Percentiles rank a stretch among this genome's conserved stretches.
Evolutionary conservation across 1,284 basidiomycete genomes (phyloP).

Genomic region (Microbotryum silenes-acaulis): DNA sequence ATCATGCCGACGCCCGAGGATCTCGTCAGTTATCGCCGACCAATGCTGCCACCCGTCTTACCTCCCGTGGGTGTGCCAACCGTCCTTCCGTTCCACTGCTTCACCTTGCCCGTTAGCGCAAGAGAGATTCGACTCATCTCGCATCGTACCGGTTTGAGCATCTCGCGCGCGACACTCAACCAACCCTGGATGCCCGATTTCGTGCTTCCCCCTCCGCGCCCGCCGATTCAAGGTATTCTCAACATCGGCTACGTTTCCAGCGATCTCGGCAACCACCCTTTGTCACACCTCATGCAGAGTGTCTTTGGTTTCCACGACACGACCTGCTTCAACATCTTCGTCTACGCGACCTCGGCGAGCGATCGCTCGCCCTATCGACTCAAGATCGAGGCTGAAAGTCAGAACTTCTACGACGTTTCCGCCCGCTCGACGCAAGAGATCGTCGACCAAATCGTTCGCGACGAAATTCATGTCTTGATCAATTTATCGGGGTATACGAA

Average conservation of each 20-base stretch:
- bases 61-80: slow-evolving; percentile 48
- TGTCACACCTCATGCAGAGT: slow-evolving; percentile 57
- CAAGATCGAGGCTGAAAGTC: slow-evolving; percentile 49
- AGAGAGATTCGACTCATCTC: slow-evolving; percentile 52
- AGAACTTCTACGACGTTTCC: slow-evolving; percentile 52
- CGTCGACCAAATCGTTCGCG: slow-evolving; percentile 46
- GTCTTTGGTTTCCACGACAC: slow-evolving; percentile 53
- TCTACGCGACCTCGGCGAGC: slow-evolving; percentile 53
- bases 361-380: slow-evolving; percentile 51
- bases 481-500: slow-evolving; percentile 52
- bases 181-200: slow-evolving; percentile 49
- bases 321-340: slow-evolving; percentile 47
- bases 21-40: slow-evolving; percentile 36
- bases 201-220: slow-evolving; percentile 49
- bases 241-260: slow-evolving; percentile 56
- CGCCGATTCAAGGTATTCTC: slow-evolving; percentile 47
- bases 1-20: slow-evolving; percentile 7
- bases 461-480: slow-evolving; percentile 50
- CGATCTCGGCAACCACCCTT: slow-evolving; percentile 54
- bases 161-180: slow-evolving; percentile 49
- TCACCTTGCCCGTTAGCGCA: slow-evolving; percentile 51
- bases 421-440: slow-evolving; percentile 46
- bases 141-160: slow-evolving; percentile 53
- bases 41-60: slow-evolving; percentile 43
- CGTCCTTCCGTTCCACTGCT: slow-evolving; percentile 56